Percentiles rank a stretch among this genome's conserved stretches.
phyloP scores from a whole-genome alignment of 2,329 filamentous ascomycete species.

The Coniochaeta sp. region DNA sequence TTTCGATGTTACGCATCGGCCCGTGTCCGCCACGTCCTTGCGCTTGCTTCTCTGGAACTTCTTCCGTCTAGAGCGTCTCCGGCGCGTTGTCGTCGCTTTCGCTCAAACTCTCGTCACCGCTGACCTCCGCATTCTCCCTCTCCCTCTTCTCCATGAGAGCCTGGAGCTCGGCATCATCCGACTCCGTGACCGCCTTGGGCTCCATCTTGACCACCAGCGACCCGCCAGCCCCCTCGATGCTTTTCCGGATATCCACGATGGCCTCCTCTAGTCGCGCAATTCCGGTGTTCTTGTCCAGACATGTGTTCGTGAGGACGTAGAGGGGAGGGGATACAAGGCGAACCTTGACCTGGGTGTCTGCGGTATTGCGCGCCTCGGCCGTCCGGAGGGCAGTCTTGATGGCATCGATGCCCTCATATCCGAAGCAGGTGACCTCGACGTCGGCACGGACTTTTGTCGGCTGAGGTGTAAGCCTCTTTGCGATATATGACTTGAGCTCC shows the following conservation, averaged over 20 bases:
- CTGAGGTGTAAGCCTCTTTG: constrained; percentile 93
- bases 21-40: background rate
- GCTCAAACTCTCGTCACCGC: constrained; percentile 91
- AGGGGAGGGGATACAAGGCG: constrained; percentile 96
- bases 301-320: constrained; percentile 93
- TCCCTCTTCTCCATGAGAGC: constrained; percentile 99
- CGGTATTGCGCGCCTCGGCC: constrained; percentile 87
- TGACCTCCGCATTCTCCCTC: constrained; percentile 95
- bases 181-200: constrained; percentile 97
- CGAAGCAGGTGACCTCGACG: constrained; percentile 91
- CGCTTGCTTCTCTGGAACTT: background rate
- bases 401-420: constrained; percentile 96
- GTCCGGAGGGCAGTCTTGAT: constrained; percentile 89
- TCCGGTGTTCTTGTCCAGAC: constrained; percentile 83
- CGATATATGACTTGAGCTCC: constrained; percentile 90
- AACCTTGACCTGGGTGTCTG: constrained; percentile 93
- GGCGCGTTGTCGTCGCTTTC: constrained; percentile 87
- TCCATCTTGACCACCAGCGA: constrained; percentile 93
- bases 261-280: constrained; percentile 82
- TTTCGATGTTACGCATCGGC: background rate
- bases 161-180: constrained; percentile 93
- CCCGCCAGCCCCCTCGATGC: constrained; percentile 72
- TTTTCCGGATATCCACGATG: constrained; percentile 77
- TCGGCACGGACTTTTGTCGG: constrained; percentile 99
- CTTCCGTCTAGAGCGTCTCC: constrained; percentile 33